Evolutionary conservation across 495 filamentous ascomycete species (phyloP).

Genomic region (Cercophora sp.): DNA sequence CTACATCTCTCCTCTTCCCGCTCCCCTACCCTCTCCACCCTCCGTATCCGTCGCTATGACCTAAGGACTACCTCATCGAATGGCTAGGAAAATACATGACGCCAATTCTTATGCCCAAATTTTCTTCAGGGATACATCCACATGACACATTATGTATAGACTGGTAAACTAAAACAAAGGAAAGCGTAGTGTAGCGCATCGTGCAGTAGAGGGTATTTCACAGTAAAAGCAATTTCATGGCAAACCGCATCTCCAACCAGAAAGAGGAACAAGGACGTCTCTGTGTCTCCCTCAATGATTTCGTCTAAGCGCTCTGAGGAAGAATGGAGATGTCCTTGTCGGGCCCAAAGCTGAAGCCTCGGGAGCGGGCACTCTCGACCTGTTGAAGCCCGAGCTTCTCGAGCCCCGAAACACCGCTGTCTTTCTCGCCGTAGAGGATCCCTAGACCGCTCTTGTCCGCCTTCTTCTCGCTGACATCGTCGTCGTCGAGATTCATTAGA

Average conservation of each 20-base stretch:
- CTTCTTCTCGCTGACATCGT: slow-evolving; percentile 21
- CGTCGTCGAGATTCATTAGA: slow-evolving; percentile 64
- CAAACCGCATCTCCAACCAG: neutral
- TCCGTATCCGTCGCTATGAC: neutral
- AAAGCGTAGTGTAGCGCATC: slow-evolving; percentile 7
- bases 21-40: neutral
- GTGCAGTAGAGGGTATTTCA: neutral
- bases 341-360: slow-evolving; percentile 28
- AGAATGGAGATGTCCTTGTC: slow-evolving; percentile 32
- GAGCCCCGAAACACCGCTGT: slow-evolving; percentile 46
- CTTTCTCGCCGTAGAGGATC: slow-evolving; percentile 47
- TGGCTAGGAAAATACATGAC: slow-evolving; percentile 6
- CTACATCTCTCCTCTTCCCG: neutral
- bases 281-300: neutral
- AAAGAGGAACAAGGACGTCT: neutral
- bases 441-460: slow-evolving; percentile 39
- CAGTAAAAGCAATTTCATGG: too few species aligned
- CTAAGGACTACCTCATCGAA: slow-evolving; percentile 3
- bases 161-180: slow-evolving; percentile 4
- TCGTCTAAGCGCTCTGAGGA: slow-evolving; percentile 41
- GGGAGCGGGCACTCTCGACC: slow-evolving; percentile 30
- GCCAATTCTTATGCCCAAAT: slow-evolving; percentile 11
- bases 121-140: slow-evolving; percentile 14
- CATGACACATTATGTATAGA: slow-evolving; percentile 24
- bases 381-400: slow-evolving; percentile 42